phyloP scores from a whole-genome alignment of 169 alveolate genomes.

The Plasmodium fragile region DNA sequence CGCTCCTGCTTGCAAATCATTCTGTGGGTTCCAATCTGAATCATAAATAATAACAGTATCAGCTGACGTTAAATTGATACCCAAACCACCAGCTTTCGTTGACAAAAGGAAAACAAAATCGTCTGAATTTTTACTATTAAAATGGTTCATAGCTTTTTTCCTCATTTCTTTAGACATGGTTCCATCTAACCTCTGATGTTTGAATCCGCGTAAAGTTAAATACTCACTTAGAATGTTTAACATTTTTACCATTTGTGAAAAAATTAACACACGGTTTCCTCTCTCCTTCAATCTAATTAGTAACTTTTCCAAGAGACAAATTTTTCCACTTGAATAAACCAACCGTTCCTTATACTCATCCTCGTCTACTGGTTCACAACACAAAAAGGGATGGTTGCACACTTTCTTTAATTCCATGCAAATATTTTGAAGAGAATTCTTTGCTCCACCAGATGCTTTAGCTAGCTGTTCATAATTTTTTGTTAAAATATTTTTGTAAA shows the following conservation, averaged over 20 bases:
- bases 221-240: slow-evolving; percentile 97
- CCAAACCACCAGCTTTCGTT: slow-evolving; percentile 99
- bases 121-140: slow-evolving; percentile 93
- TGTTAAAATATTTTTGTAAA: slow-evolving; percentile 90
- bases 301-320: slow-evolving; percentile 95
- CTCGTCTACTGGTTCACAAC: slow-evolving; percentile 94
- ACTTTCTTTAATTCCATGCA: slow-evolving; percentile 98
- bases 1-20: slow-evolving; percentile 99
- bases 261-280: slow-evolving; percentile 95
- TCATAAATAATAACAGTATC: slow-evolving; percentile 96
- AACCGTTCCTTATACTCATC: slow-evolving; percentile 89
- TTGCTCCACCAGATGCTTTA: slow-evolving; percentile 91
- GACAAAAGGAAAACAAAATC: slow-evolving; percentile 97
- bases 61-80: slow-evolving; percentile 95
- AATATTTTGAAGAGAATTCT: slow-evolving; percentile 91
- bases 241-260: slow-evolving; percentile 97
- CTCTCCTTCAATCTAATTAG: slow-evolving; percentile 92
- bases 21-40: slow-evolving; percentile 99
- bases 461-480: slow-evolving; percentile 92
- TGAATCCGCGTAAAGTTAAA: slow-evolving; percentile 94
- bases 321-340: slow-evolving; percentile 94
- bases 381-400: slow-evolving; percentile 98
- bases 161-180: slow-evolving; percentile 97
- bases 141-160: slow-evolving; percentile 96
- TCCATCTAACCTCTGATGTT: slow-evolving; percentile 98